phyloP scores from a whole-genome alignment of 2,329 filamentous ascomycete genomes.

The Xylaria sp. region DNA sequence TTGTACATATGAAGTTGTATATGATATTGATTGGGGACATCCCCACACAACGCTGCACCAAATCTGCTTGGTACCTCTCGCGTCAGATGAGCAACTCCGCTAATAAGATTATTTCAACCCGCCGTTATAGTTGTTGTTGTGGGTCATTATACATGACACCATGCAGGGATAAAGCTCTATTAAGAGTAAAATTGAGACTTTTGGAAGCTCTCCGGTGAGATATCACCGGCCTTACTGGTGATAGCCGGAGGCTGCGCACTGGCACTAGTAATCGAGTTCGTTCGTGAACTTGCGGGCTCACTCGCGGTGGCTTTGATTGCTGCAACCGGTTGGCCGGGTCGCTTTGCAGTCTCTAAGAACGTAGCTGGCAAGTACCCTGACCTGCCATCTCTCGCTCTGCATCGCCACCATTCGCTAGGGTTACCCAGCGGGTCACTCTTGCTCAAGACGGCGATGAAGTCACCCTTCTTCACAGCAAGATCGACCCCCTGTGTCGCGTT shows the following conservation, averaged over 20 bases:
- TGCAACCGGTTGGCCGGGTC: slow-evolving; percentile 62
- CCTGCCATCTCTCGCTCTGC: slow-evolving; percentile 86
- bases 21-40: slow-evolving; percentile 15
- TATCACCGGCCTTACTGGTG: slow-evolving; percentile 63
- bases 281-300: slow-evolving; percentile 56
- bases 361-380: slow-evolving; percentile 92
- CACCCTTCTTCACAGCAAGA: slow-evolving; percentile 91
- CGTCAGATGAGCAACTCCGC: slow-evolving; percentile 9
- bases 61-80: not conserved
- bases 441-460: slow-evolving; percentile 91
- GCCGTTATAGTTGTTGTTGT: not conserved
- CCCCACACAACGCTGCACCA: not conserved
- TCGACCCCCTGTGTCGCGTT: slow-evolving; percentile 77
- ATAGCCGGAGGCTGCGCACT: slow-evolving; percentile 50
- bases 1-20: slow-evolving; percentile 38
- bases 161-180: not conserved
- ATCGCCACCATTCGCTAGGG: slow-evolving; percentile 96
- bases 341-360: slow-evolving; percentile 81
- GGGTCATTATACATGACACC: not conserved
- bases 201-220: slow-evolving; percentile 66
- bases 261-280: slow-evolving; percentile 63
- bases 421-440: slow-evolving; percentile 94
- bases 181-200: slow-evolving; percentile 69
- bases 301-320: slow-evolving; percentile 63
- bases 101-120: slow-evolving; percentile 18